Evolutionary conservation across 2,329 filamentous ascomycete species (phyloP).

Genomic region (Colletotrichum graminicola): DNA sequence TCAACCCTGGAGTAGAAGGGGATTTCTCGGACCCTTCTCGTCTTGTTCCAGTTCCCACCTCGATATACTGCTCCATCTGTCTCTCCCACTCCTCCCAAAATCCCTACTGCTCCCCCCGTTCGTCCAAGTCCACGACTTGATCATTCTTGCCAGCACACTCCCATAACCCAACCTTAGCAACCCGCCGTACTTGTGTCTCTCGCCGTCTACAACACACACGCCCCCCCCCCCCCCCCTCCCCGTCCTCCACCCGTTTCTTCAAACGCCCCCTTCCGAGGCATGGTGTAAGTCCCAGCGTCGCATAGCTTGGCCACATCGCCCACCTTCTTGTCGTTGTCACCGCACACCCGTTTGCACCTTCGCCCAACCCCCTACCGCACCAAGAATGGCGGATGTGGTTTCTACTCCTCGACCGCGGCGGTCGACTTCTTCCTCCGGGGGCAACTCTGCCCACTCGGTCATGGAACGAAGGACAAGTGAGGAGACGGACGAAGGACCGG

Average conservation of each 20-base stretch:
- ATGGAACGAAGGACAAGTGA: constrained; percentile 43
- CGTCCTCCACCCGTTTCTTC: constrained; percentile 21
- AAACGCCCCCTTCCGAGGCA: constrained; percentile 34
- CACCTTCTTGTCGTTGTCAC: constrained; percentile 30
- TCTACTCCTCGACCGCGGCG: constrained; percentile 39
- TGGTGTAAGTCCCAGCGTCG: constrained; percentile 42
- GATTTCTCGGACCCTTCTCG: constrained; percentile 26
- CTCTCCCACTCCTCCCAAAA: constrained; percentile 25
- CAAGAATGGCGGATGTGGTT: constrained; percentile 42
- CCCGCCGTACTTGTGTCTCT: constrained; percentile 34
- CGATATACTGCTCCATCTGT: constrained; percentile 28
- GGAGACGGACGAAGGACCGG: constrained; percentile 34
- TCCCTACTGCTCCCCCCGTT: constrained; percentile 17
- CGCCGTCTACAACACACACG: constrained; percentile 32
- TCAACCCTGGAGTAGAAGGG: constrained; percentile 23
- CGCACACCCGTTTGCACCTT: constrained; percentile 39
- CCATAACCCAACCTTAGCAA: constrained; percentile 22
- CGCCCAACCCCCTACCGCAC: constrained; percentile 10
- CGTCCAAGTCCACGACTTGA: constrained; percentile 23
- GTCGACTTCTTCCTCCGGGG: constrained; percentile 42
- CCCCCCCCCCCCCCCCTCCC: neutral
- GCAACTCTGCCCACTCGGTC: constrained; percentile 38
- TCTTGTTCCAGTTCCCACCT: constrained; percentile 27
- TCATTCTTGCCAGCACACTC: constrained; percentile 10
- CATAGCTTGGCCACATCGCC: constrained; percentile 32